Base-by-base conservation (phyloP, 1,284 basidiomycete species). In the Cryptococcus sp. region DNA sequence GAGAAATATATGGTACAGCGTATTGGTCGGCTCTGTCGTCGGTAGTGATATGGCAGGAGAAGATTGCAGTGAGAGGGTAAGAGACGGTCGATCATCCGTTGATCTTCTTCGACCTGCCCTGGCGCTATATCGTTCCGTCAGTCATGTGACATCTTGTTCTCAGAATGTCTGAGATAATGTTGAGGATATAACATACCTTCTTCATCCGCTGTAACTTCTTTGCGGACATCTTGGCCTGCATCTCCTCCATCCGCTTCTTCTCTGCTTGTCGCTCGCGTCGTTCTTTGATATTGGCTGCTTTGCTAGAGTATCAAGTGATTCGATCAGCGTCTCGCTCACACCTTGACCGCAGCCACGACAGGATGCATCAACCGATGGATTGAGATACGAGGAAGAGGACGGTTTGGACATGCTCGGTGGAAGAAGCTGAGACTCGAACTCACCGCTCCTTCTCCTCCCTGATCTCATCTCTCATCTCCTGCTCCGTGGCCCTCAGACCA, bases 191-290 rank as follows among this genome's bases (percentile, higher is more conserved):
- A 57, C 69, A 46, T 55, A 77, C 74, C 76, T 79, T 79, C 64
- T 73, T 73, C 72, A 80, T 73, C 52, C 78, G 67, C 68, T 79
- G 77, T 20, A 76, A 61, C 66, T 78, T 79, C 74, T 79, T 80
- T n/a, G 74, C 78, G 7, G 72, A 74, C 78, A 79, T 79, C 68
- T 70, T 76, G 15, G 74, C 74, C 20, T 64, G 66, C 64, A 76
- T 65, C 59, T 76, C 69, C 60, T 76, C 78, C 65, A 75, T 58
- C 52, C 78, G 65, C 56, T 68, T 65, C 67, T 75, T 76, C 68
- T 80, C 78, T 34, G 72, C 78, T 41, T 67, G 51, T 46, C 74
- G 55, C 48, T 71, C 74, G 46, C 76, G 63, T 51, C 78, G 58
- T 53, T 80, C 78, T 50, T 74, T 72, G 60, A 79, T 70, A 23